phyloP scores from a whole-genome alignment of 805 yeast genomes.

The Pichia californica region DNA sequence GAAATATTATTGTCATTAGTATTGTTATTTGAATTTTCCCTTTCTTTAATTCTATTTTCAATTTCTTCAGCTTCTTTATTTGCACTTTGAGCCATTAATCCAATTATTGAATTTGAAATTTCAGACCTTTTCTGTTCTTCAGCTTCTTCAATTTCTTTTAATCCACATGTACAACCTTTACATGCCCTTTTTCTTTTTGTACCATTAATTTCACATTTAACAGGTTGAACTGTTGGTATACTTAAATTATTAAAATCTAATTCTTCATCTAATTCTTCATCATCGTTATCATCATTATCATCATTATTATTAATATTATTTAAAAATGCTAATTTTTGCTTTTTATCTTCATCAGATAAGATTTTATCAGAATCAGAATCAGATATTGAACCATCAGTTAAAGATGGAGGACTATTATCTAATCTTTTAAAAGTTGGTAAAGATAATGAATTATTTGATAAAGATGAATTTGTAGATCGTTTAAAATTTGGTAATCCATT shows the following conservation, averaged over 20 bases:
- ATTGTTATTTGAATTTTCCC: conserved; percentile 17
- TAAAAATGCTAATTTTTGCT: conserved; percentile 47
- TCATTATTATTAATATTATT: conserved; percentile 30
- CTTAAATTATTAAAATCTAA: conserved; percentile 37
- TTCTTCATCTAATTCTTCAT: conserved; percentile 24
- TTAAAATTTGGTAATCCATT: too few relatives aligned
- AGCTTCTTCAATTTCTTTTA: conserved; percentile 77
- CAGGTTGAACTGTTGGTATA: conserved; percentile 46
- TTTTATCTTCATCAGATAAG: conserved; percentile 35
- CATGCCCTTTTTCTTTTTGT: conserved; percentile 85
- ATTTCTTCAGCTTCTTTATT: conserved; percentile 47
- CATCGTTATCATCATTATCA: conserved; percentile 15
- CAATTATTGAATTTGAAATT: conserved; percentile 36
- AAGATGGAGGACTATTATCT: conserved; percentile 28
- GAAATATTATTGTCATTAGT: conserved; percentile 11
- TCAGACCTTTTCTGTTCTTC: conserved; percentile 44
- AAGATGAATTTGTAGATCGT: too few relatives aligned
- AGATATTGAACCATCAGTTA: conserved; percentile 41
- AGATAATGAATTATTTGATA: background rate
- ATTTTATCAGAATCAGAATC: conserved; percentile 32
- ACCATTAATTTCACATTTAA: conserved; percentile 42
- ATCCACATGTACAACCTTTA: conserved; percentile 96
- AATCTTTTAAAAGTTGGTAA: conserved; percentile 29
- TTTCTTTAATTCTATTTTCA: conserved; percentile 38
- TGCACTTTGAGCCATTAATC: conserved; percentile 45